Base-by-base conservation (phyloP, 352 stramenopile genomes). In the Elongisporangium anandrum region DNA sequence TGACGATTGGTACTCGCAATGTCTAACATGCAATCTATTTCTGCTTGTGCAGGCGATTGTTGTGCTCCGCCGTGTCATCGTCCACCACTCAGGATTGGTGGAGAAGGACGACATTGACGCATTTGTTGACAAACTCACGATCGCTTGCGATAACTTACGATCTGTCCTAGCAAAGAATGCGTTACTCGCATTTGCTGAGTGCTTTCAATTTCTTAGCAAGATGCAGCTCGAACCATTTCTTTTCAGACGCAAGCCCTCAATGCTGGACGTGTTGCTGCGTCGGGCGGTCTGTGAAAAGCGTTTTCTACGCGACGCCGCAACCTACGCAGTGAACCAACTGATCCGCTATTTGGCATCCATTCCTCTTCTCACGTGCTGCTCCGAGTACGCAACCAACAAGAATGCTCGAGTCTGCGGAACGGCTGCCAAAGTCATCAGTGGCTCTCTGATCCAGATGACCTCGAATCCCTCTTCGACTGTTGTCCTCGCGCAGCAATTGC, bases 141-240 rank as follows among this genome's bases (percentile, higher is more conserved):
- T 73, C 16, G 79, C 69, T 10, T 74, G 78, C 41, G 73, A 91
- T 59, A 88, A 84, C 68, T 60, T 92, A 47, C 83, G 83, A 22
- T 90, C 81, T 0, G 69, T 79, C 3, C 72, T 85, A 13, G 75
- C 74, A n/a, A 90, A 90, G 61, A 92, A 92, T 51, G 82, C 77
- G 47, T 54, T 92, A 23, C 50, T 90, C 6, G 79, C 79, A 17
- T 65, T 77, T 50, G 66, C 71, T 8, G 83, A 92, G 67, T 87
- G 75, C 60, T 90, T 86, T 52, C 60, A 81, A 56, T 72, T 62
- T 19, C 64, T 90, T 0, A 56, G 62, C 38, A 57, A 61, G 9
- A 60, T 58, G 3, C 52, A 61, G 0, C 15, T 72, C 6, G 57
- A 66, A 24, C 24, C 55, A 22, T 58, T 77, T 58, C 39, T 83